Evolutionary conservation across 2,329 filamentous ascomycete genomes (phyloP).

Genomic region (Rutstroemia sp.): DNA sequence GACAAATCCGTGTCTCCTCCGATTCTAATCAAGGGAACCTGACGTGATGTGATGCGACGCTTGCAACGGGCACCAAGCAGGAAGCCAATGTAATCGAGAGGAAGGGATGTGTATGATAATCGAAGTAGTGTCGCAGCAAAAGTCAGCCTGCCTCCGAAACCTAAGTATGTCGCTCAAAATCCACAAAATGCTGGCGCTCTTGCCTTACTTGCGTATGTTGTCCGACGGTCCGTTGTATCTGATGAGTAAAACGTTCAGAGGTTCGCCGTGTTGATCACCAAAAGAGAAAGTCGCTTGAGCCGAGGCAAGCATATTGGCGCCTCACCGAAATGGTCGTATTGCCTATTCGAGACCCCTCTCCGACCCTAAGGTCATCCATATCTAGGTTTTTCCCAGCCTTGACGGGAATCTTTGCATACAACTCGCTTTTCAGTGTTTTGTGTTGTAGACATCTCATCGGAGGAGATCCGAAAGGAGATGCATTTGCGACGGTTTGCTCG

Average conservation of each 20-base stretch:
- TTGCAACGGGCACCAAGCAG: neutral
- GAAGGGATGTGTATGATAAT: neutral
- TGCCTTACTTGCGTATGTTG: neutral
- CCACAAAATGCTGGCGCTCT: slow-evolving; percentile 5
- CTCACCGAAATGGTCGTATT: neutral
- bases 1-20: neutral
- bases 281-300: neutral
- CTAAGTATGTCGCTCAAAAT: neutral
- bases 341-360: slow-evolving; percentile 1
- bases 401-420: neutral
- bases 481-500: no score
- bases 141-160: neutral
- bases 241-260: neutral
- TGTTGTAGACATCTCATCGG: neutral
- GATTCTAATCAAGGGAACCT: neutral
- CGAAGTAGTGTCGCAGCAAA: neutral
- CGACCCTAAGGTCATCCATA: neutral
- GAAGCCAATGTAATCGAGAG: neutral
- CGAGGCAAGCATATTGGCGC: neutral
- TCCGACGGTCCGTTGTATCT: neutral
- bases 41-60: neutral
- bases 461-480: slow-evolving; percentile 5
- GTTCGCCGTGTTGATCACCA: neutral
- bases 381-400: slow-evolving; percentile 1
- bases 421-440: neutral